Evolutionary conservation across 805 yeast species (phyloP).

Genomic region (Candida hispaniensis): DNA sequence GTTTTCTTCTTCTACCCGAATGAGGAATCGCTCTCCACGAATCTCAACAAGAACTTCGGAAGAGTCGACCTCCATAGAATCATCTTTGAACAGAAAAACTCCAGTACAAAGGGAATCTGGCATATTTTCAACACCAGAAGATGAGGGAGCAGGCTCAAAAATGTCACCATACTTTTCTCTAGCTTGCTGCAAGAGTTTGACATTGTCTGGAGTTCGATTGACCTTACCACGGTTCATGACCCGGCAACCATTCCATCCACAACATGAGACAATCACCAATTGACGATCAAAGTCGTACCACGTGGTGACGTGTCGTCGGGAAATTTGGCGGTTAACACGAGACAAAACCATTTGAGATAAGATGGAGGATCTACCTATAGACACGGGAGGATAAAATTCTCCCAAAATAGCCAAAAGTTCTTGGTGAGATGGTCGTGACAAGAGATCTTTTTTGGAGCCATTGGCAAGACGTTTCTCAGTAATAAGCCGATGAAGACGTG

Average conservation of each 20-base stretch:
- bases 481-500: conserved; percentile 2
- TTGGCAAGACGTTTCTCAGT: conserved; percentile 11
- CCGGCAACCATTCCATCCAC: conserved; percentile 73
- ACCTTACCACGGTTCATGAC: conserved; percentile 31
- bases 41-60: conserved; percentile 56
- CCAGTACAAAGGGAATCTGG: conserved; percentile 1
- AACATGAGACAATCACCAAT: conserved; percentile 46
- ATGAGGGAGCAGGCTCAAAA: conserved; percentile 1
- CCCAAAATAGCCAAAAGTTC: conserved; percentile 13
- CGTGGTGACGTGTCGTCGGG: conserved; percentile 54
- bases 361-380: conserved; percentile 60
- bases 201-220: conserved; percentile 8
- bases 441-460: conserved; percentile 4
- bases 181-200: conserved; percentile 8
- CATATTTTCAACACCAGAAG: conserved; percentile 9
- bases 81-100: conserved; percentile 10
- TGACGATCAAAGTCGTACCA: conserved; percentile 34
- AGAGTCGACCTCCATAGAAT: conserved; percentile 11
- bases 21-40: conserved; percentile 48
- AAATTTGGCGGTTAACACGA: conserved; percentile 44
- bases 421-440: conserved; percentile 1
- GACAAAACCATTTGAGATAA: conserved; percentile 42
- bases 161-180: conserved; percentile 12
- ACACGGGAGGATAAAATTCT: conserved; percentile 30
- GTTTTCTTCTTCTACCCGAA: conserved; percentile 39